These are phyloP conservation scores for Trichoderma parareesei DNA, from an alignment of 495 filamentous ascomycete genomes.

Conservation along the genomic window DNA sequence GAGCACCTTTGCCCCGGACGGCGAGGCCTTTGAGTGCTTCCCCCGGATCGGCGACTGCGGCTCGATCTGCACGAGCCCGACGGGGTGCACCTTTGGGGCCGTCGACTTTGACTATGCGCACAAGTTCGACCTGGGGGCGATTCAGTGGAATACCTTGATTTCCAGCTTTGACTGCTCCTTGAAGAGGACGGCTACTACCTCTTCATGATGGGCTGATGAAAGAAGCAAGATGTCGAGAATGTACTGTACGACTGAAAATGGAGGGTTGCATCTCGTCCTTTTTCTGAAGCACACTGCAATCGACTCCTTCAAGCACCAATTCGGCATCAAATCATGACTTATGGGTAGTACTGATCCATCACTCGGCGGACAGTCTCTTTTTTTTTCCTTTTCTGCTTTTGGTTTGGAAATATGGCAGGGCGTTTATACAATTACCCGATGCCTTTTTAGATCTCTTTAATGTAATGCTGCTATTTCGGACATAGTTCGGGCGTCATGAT, in stretches of 20 bases:
- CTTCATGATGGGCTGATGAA: background rate
- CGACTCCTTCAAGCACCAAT: background rate
- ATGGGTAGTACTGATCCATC: background rate
- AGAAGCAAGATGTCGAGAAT: background rate
- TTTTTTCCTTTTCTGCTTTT: background rate
- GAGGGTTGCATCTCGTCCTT: too few relatives aligned
- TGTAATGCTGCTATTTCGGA: conserved; percentile 13
- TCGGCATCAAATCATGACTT: background rate
- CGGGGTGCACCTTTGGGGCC: conserved; percentile 36
- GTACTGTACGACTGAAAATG: background rate
- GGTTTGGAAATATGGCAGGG: background rate
- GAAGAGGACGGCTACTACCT: conserved; percentile 12
- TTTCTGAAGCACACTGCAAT: background rate
- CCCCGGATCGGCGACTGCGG: conserved; percentile 28
- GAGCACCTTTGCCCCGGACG: conserved; percentile 34
- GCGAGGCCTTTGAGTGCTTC: conserved; percentile 33
- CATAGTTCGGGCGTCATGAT: conserved; percentile 10
- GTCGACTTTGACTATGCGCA: conserved; percentile 26
- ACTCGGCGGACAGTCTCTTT: background rate
- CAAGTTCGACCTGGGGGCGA: conserved; percentile 29
- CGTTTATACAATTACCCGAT: conserved; percentile 10
- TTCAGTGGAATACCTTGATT: conserved; percentile 29
- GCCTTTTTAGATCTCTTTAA: background rate
- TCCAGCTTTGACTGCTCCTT: conserved; percentile 30
- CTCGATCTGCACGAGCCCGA: conserved; percentile 33